Conservation (phyloP, 2,329 filamentous ascomycete species). For the Penicillium corylophilum region DNA sequence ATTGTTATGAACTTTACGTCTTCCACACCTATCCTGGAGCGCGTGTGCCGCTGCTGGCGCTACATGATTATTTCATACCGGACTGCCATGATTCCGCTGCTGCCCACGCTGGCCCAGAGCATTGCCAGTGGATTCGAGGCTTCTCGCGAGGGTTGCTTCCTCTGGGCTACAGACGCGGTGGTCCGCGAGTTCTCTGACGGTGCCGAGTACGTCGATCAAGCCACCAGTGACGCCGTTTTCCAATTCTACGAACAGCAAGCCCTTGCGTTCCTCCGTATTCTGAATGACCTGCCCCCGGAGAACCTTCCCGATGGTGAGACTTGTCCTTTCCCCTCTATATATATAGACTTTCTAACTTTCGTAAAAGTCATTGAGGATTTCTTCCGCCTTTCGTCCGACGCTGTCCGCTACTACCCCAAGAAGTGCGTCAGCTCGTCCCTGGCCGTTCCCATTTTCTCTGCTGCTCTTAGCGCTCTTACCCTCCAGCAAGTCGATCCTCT, state of each 20-base stretch:
- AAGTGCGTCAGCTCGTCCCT: constrained; percentile 77
- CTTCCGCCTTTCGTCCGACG: constrained; percentile 88
- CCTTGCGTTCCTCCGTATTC: constrained; percentile 80
- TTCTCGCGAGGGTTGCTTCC: constrained; percentile 90
- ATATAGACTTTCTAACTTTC: constrained; percentile 11
- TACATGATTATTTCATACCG: constrained; percentile 96
- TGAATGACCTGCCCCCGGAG: constrained; percentile 76
- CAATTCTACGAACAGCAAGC: constrained; percentile 93
- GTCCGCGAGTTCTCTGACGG: constrained; percentile 93
- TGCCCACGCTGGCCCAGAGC: constrained; percentile 83
- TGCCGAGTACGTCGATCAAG: constrained; percentile 75
- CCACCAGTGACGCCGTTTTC: constrained; percentile 86
- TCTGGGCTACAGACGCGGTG: constrained; percentile 97
- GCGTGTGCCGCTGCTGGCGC: constrained; percentile 92
- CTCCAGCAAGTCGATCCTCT: constrained; percentile 90
- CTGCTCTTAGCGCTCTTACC: constrained; percentile 79
- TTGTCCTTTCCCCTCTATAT: background rate
- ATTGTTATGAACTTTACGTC: constrained; percentile 84
- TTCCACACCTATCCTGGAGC: constrained; percentile 86
- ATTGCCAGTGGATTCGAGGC: constrained; percentile 79
- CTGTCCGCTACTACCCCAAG: constrained; percentile 86
- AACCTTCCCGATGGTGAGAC: constrained; percentile 68
- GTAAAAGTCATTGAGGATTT: constrained; percentile 83
- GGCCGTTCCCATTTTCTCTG: constrained; percentile 79
- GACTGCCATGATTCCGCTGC: constrained; percentile 79